phyloP scores from a whole-genome alignment of 768 basidiomycete genomes.

The Leccinum uliginosum region DNA sequence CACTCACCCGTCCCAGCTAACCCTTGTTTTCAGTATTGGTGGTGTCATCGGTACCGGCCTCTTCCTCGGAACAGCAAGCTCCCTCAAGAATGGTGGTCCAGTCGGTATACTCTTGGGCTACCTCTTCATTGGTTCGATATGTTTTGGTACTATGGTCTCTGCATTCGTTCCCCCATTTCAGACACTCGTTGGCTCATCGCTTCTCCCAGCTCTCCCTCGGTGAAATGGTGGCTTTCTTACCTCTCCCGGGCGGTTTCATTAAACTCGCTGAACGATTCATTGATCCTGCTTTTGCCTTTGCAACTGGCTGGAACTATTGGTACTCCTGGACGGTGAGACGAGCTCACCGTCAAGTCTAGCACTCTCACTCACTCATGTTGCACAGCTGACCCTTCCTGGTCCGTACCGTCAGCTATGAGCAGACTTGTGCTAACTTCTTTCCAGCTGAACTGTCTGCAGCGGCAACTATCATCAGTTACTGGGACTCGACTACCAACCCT shows the following conservation, averaged over 20 bases:
- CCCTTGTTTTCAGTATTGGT: constrained; percentile 18
- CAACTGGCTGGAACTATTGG: constrained; percentile 42
- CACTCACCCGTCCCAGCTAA: background rate
- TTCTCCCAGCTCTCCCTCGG: constrained; percentile 31
- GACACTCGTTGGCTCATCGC: background rate
- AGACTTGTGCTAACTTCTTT: constrained; percentile 2
- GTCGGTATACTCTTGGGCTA: constrained; percentile 45
- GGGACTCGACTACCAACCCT: constrained; percentile 38
- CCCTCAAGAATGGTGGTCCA: constrained; percentile 41
- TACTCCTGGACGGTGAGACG: constrained; percentile 32
- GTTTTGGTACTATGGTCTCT: constrained; percentile 36
- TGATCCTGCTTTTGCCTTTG: constrained; percentile 42
- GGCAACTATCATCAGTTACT: constrained; percentile 47
- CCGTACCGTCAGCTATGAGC: background rate
- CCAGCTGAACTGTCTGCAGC: constrained; percentile 46
- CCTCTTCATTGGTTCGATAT: constrained; percentile 33
- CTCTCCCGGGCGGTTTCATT: constrained; percentile 44
- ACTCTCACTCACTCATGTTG: background rate
- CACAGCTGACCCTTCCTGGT: constrained; percentile 26
- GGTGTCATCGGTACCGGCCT: constrained; percentile 42
- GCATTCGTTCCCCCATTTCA: background rate
- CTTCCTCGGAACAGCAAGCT: constrained; percentile 32
- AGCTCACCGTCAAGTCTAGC: background rate
- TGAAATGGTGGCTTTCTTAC: constrained; percentile 45
- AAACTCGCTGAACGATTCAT: constrained; percentile 46